Percentiles rank a stretch among this genome's conserved stretches.
Conservation (phyloP, 345 rosid species). For the Bruguiera sexangula region DNA sequence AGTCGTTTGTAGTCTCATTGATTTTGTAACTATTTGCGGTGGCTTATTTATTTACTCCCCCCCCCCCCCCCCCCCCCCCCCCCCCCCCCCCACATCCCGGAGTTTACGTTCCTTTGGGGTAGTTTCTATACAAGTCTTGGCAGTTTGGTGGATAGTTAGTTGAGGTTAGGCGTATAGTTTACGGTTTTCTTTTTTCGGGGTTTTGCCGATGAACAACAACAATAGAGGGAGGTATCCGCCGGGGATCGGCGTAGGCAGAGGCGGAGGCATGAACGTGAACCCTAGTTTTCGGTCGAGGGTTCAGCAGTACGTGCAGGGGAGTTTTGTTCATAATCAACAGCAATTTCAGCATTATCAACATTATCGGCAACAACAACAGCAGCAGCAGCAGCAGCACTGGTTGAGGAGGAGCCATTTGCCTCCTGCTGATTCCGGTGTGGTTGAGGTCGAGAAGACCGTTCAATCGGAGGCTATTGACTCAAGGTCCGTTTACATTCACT, state of each 20-base stretch:
- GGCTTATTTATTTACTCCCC: background rate
- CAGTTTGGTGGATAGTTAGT: background rate
- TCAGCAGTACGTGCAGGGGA: conserved; percentile 52
- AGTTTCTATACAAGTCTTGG: background rate
- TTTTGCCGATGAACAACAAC: background rate
- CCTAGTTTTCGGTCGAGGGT: conserved; percentile 41
- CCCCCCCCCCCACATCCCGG: too few species aligned
- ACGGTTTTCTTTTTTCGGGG: background rate
- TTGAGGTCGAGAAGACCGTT: conserved; percentile 76
- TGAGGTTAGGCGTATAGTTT: background rate
- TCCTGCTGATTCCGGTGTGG: conserved; percentile 29
- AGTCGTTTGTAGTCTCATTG: conserved; percentile 4
- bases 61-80: too few species aligned
- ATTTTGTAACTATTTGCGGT: conserved; percentile 8
- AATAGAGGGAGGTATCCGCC: conserved; percentile 55
- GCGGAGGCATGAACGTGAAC: conserved; percentile 54
- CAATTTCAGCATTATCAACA: conserved; percentile 43
- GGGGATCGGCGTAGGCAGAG: conserved; percentile 62
- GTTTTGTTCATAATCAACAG: conserved; percentile 40
- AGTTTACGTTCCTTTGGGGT: too few species aligned
- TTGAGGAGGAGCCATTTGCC: conserved; percentile 53
- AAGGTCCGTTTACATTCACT: conserved; percentile 33
- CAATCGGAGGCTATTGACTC: conserved; percentile 80
- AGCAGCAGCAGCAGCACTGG: conserved; percentile 64
- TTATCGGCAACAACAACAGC: conserved; percentile 21